Evolutionary conservation across 352 stramenopile species (phyloP), one percentile per base, ranked within the genome.

Genomic region (Phytopythium helicoides): DNA sequence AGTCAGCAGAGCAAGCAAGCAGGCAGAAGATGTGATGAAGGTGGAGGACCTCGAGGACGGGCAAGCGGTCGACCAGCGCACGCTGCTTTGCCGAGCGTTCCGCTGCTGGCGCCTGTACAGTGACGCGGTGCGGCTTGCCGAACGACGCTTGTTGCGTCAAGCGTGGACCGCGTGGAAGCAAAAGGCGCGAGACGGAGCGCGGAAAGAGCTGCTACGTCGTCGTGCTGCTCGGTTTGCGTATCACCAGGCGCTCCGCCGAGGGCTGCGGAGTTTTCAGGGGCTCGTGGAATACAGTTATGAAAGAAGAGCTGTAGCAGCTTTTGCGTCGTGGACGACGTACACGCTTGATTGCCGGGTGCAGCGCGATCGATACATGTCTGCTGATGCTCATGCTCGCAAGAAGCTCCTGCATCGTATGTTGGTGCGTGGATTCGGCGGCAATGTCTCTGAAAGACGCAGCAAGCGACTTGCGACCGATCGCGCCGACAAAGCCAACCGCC

Each of bases 151-250:
- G 37, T 15, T 73, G 12, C 47, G 49, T 34, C 25, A 21, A n/a
- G 38, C 66, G 26, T 76, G 66, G 63, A 15, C 40, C 15, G 49
- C 39, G 3, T 76, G 66, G 66, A 58, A 51, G 25, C 26, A 39
- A 28, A 33, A 38, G 22, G 56, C 63, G 3, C 40, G 26, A 39
- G 35, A 67, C 42, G 59, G 65, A 23, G 46, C 54, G 28, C 44
- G 22, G 3, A 52, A 39, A 26, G 66, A 76, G 25, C 55, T 55
- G 25, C 46, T 60, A 35, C 60, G 66, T 4, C 59, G 66, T 18
- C 53, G 52, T 10, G 63, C 66, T 35, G 63, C 68, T 26, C 66
- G 63, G 31, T 47, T 55, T 19, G 36, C 54, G n/a, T 76, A 76
- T 47, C 47, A 67, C 21, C 42, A 33, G 6, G 31, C 64, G 33